Evolutionary conservation across 2,329 filamentous ascomycete genomes (phyloP).

Genomic region (Fusarium sp.): DNA sequence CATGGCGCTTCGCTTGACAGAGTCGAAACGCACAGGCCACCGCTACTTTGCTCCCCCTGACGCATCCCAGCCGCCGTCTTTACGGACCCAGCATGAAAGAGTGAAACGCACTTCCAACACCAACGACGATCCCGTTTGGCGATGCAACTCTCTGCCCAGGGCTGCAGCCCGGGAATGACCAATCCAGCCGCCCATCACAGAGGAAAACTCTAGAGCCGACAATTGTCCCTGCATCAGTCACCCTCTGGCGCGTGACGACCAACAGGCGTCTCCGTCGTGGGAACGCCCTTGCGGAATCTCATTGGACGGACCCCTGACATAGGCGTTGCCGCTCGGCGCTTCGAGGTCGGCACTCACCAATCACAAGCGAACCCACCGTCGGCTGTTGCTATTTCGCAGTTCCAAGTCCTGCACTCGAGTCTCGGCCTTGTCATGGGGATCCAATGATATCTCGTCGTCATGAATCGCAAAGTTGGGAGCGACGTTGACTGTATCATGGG

Average conservation of each 20-base stretch:
- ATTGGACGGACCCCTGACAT: constrained; percentile 45
- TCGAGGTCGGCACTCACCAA: constrained; percentile 44
- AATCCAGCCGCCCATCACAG: constrained; percentile 36
- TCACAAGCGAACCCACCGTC: constrained; percentile 32
- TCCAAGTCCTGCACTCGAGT: constrained; percentile 28
- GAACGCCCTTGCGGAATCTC: constrained; percentile 7
- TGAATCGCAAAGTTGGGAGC: constrained; percentile 23
- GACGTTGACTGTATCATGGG: constrained; percentile 29
- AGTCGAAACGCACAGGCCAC: constrained; percentile 26
- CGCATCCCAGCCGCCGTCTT: constrained; percentile 10
- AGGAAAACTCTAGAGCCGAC: constrained; percentile 19
- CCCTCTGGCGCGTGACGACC: constrained; percentile 41
- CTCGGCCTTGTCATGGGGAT: constrained; percentile 27
- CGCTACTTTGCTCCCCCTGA: constrained; percentile 2
- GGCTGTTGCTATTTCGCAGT: constrained; percentile 19
- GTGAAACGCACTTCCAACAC: constrained; percentile 38
- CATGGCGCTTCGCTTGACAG: constrained; percentile 36
- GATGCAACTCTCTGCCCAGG: constrained; percentile 24
- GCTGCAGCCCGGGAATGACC: constrained; percentile 22
- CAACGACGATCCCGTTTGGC: constrained; percentile 11
- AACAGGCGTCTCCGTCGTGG: constrained; percentile 21
- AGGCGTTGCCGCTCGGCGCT: constrained; percentile 44
- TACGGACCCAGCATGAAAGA: constrained; percentile 15
- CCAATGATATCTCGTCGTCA: constrained; percentile 37
- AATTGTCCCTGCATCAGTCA: constrained; percentile 40